Evolutionary conservation across 441 rosid species (phyloP), one percentile per base, ranked within the genome.

Genomic region (Raphanus hybrid): DNA sequence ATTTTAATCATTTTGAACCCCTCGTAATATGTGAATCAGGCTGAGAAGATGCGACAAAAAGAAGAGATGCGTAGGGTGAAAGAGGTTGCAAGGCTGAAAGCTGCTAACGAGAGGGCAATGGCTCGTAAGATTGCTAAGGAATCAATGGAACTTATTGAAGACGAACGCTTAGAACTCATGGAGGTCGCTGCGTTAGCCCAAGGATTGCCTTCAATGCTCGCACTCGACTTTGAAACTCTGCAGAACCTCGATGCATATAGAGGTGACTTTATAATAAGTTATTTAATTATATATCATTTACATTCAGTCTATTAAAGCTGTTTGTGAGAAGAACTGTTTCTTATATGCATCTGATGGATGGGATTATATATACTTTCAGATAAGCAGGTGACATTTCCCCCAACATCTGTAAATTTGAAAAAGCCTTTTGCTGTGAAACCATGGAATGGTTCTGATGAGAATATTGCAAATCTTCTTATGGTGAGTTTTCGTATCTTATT

Each of bases 121-220:
- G 99, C 97, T 75, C 96, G 98, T 68, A 90, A 84, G 83, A 86
- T 92, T 64, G 99, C 98, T 59, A 95, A 90, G 85, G 94, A 92
- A 75, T 92, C 98, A 2, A 81, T 86, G 88, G 99, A 90, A 78
- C 92, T 90, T 58, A 78, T 90, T 74, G 99, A 95, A 70, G 99
- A 95, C 76, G 97, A 91, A 64, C 95, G 87, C 34, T 73, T 95
- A 82, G 99, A 95, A 80, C 96, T 95, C 82, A 90, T 95, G 99
- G 99, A 95, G 68, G 64, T 89, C 35, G 99, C 94, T 81, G 87
- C 93, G 10, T 82, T 82, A 67, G 75, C 86, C 80, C 89, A 87
- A 84, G 96, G 94, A 71, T 84, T 91, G 75, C 86, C 92, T 78
- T 90, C 94, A 48, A 80, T 88, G 74, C 68, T 82, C 58, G 85